A percentile compares a stretch with the other conserved stretches of the same genome.
These are phyloP conservation scores for Brassica rapa DNA, from an alignment of 345 rosid species.

Conservation along the genomic window DNA sequence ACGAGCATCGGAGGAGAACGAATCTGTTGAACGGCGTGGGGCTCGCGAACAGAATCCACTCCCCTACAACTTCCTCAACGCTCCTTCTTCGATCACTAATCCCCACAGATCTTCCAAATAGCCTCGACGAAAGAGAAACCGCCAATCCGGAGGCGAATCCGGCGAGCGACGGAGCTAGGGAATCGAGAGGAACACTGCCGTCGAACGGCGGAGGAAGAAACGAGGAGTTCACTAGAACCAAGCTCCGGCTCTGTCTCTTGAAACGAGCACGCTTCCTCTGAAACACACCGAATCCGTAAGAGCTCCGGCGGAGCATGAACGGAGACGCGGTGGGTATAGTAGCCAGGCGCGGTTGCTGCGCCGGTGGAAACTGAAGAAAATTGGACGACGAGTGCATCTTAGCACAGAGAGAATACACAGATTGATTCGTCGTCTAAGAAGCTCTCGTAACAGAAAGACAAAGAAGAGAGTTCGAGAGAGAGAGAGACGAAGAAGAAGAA, in stretches of 20 bases:
- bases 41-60: conserved; percentile 76
- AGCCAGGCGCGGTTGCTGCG: conserved; percentile 1
- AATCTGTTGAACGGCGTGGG: conserved; percentile 94
- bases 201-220: conserved; percentile 49
- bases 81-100: background rate
- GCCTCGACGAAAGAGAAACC: conserved; percentile 44
- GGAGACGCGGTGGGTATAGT: conserved; percentile 38
- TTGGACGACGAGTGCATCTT: conserved; percentile 25
- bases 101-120: conserved; percentile 16
- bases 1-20: conserved; percentile 82
- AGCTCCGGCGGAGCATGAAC: conserved; percentile 39
- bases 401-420: background rate
- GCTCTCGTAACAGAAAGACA: background rate
- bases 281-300: conserved; percentile 45
- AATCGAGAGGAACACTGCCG: conserved; percentile 43
- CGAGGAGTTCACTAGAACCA: conserved; percentile 30
- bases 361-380: conserved; percentile 12
- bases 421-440: background rate
- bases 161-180: conserved; percentile 49
- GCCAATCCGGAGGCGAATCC: conserved; percentile 72
- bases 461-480: conserved; percentile 18
- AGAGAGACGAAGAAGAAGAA: background rate
- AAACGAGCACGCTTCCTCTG: conserved; percentile 55
- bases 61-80: conserved; percentile 54
- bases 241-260: conserved; percentile 38